Evolutionary conservation across 2,329 filamentous ascomycete genomes (phyloP), one percentile per base, ranked within the genome.

Genomic region (Venturiaceae sp.): DNA sequence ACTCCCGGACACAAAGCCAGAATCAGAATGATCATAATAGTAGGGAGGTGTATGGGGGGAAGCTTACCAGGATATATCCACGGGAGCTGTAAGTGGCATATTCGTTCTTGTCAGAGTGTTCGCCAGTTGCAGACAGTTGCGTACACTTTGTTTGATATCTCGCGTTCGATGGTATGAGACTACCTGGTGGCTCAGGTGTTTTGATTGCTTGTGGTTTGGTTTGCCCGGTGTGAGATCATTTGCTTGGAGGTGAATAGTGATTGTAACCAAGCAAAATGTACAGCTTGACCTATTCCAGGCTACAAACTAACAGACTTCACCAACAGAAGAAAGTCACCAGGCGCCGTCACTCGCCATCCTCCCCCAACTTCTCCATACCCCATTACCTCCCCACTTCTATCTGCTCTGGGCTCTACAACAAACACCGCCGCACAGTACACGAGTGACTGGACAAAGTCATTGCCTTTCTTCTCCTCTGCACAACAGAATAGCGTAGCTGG

Each of bases 381-480:
- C 8, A 19, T 57, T 28, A 57, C 58, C 16, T 61, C 59, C 14
- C 59, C 59, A n/a, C 50, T 61, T 16, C 26, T 61, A 19, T 60
- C 59, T 13, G 59, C 59, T 16, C 37, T 61, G 19, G 58, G 59
- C 5, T 33, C 58, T 13, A 61, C 59, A 23, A 60, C 59, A 26
- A 56, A 53, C 23, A 56, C 58, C 13, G 59, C 59, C 13, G 58
- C 59, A 13, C 59, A 61, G 44, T 61, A 61, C 37, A 61, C 59
- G 11, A 61, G 58, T 41, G 59, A 61, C 30, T 61, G 59, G 59
- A 53, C 59, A 33, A 60, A 57, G 47, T 61, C 59, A 11, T 37
- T 61, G 21, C 59, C 59, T 46, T 61, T 52, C 39, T 60, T 60
- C 53, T 37, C 59, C 16, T 21, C 57, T 14, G 30, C 26, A 4